Evolutionary conservation across 2,329 filamentous ascomycete species (phyloP).

Genomic region (Ophiostoma himal-ulmi): DNA sequence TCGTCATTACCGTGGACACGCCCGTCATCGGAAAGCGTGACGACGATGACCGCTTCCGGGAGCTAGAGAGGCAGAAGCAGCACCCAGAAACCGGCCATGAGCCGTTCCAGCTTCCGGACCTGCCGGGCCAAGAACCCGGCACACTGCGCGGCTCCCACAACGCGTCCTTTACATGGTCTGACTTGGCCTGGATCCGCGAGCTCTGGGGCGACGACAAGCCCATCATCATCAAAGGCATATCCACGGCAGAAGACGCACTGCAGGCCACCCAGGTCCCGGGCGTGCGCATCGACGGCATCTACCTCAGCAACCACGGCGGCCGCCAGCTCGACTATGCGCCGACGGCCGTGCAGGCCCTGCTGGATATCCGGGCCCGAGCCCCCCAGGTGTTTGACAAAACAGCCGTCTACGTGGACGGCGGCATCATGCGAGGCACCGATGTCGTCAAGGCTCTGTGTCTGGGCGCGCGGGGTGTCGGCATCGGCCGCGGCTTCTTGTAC

Average conservation of each 20-base stretch:
- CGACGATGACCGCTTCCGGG: slow-evolving; percentile 16
- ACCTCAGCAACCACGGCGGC: slow-evolving; percentile 48
- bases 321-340: slow-evolving; percentile 44
- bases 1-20: slow-evolving; percentile 23
- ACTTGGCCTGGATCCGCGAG: slow-evolving; percentile 2
- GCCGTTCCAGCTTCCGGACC: not conserved
- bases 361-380: not conserved
- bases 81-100: not conserved
- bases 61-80: not conserved
- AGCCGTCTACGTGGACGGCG: slow-evolving; percentile 45
- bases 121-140: not conserved
- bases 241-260: not conserved
- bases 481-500: slow-evolving; percentile 50
- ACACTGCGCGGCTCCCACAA: not conserved
- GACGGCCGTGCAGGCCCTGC: not conserved
- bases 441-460: slow-evolving; percentile 44
- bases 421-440: slow-evolving; percentile 42
- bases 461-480: slow-evolving; percentile 42
- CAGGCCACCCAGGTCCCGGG: not conserved
- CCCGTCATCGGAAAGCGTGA: slow-evolving; percentile 23
- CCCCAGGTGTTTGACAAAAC: not conserved
- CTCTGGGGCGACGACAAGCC: not conserved
- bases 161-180: not conserved
- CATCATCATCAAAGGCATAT: not conserved
- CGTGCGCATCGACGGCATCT: slow-evolving; percentile 35